Conservation (phyloP, 2,329 filamentous ascomycete genomes). For the Exophiala alcalophila region DNA sequence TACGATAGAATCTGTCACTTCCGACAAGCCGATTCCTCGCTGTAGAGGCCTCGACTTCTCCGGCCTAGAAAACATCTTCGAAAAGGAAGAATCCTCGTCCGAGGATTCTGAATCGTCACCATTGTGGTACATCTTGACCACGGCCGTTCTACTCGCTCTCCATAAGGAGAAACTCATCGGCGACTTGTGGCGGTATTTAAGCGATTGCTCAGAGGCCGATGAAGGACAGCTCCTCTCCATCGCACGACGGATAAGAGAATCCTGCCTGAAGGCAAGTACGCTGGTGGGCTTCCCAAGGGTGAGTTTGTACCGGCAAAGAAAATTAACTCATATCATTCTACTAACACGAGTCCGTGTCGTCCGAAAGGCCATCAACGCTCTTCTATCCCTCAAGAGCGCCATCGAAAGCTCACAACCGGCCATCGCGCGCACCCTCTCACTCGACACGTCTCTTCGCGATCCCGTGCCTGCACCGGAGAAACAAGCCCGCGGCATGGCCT, state of each 20-base stretch:
- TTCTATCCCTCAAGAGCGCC: conserved; percentile 30
- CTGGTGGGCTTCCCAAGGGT: conserved; percentile 34
- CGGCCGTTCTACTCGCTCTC: conserved; percentile 31
- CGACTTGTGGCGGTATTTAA: conserved; percentile 31
- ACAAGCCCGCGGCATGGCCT: conserved; percentile 30
- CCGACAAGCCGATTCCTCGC: not conserved
- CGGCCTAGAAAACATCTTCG: conserved; percentile 10
- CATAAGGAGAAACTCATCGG: conserved; percentile 32
- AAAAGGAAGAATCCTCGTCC: not conserved
- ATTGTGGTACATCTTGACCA: conserved; percentile 32
- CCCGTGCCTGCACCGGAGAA: conserved; percentile 21
- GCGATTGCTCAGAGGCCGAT: conserved; percentile 2
- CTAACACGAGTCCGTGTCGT: conserved; percentile 6
- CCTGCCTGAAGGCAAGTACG: conserved; percentile 33
- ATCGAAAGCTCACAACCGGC: conserved; percentile 23
- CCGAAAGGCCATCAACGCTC: conserved; percentile 32
- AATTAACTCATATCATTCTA: too few species aligned
- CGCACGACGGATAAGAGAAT: conserved; percentile 31
- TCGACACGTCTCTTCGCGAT: conserved; percentile 29
- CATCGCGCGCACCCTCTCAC: conserved; percentile 16
- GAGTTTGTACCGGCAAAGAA: conserved; percentile 12
- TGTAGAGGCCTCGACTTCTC: conserved; percentile 17
- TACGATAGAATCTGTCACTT: not conserved
- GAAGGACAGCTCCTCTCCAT: conserved; percentile 15
- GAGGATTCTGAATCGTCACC: conserved; percentile 13